Evolutionary conservation across 2,329 filamentous ascomycete species (phyloP), one percentile per base, ranked within the genome.

Genomic region (Triangularia verruculosa): DNA sequence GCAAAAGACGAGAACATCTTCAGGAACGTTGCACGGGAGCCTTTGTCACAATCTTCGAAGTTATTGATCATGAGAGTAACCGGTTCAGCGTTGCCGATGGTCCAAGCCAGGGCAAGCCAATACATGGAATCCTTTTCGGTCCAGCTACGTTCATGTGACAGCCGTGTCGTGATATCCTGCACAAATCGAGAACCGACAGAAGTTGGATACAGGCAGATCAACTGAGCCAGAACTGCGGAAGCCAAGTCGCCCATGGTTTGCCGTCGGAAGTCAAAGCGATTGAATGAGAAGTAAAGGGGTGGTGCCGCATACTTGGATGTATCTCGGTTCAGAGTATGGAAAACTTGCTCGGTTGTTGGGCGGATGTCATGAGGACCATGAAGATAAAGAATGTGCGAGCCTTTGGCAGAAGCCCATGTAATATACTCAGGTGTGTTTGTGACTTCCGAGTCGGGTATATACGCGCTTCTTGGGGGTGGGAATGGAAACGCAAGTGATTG

Each of bases 201-300:
- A 6, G 61, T n/a, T n/a, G n/a, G 57, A 28, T 55, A 57, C 27
- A 57, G 63, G 27, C 58, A 61, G n/a, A 64, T 34, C 2, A 64
- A 62, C 28, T 66, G 61, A n/a, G 64, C 59, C 22, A 66, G 4
- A 30, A 66, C 61, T 15, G 64, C 64, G 3, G 61, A 57, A 5
- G 62, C 54, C 64, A 64, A 61, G 54, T 61, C 54, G 3, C 53
- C 47, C 6, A 66, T 57, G 3, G 64, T 64, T 25, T 59, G 25
- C n/a, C 64, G 58, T 22, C 62, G 61, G 28, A 25, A 30, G 52
- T 66, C 64, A 28, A 52, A 61, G 17, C 32, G 59, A 24, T 66
- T 54, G 27, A 66, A 66, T 15, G 61, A 64, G 30, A 64, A 66
- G 53, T 64, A 64, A 17, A 66, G 55, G 12, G 20, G 53, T 22